Percentiles rank a stretch among this genome's conserved stretches.
Conservation (phyloP, 352 stramenopile species). For the Pythium biforme region DNA sequence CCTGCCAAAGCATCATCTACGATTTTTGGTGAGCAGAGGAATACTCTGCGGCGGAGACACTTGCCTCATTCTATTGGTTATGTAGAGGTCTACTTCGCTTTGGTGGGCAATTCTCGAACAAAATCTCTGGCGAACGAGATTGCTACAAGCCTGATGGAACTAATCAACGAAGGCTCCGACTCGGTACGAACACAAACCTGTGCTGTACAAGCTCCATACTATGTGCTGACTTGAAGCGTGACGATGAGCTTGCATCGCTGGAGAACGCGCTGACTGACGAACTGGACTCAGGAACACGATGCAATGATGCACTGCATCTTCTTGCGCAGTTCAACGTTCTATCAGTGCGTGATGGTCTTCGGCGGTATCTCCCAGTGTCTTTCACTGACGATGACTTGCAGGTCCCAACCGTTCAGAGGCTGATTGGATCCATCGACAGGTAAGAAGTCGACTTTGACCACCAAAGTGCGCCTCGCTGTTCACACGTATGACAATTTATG, state of each 20-base stretch:
- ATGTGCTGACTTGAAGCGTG: not conserved
- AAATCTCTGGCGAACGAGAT: not conserved
- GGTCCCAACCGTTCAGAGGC: slow-evolving; percentile 1
- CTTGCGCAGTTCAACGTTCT: slow-evolving; percentile 10
- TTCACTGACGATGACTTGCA: not conserved
- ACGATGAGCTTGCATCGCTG: slow-evolving; percentile 17
- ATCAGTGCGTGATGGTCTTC: slow-evolving; percentile 3
- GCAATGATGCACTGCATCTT: slow-evolving; percentile 16
- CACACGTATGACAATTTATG: slow-evolving; percentile 4
- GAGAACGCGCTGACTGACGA: slow-evolving; percentile 14
- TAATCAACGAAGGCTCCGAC: not conserved
- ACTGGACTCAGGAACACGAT: slow-evolving; percentile 7
- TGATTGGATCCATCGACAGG: slow-evolving; percentile 22
- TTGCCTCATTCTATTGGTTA: no score
- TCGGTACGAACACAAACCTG: not conserved
- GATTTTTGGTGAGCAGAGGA: slow-evolving; percentile 25
- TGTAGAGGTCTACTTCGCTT: slow-evolving; percentile 23
- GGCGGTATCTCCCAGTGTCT: not conserved
- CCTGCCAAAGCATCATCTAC: slow-evolving; percentile 7
- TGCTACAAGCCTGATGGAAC: slow-evolving; percentile 1
- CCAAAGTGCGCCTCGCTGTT: not conserved
- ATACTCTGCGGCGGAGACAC: no score
- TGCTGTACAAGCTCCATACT: not conserved
- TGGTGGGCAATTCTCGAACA: slow-evolving; percentile 3
- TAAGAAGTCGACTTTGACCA: not conserved